Evolutionary conservation across 2,329 filamentous ascomycete genomes (phyloP).

Genomic region (Colletotrichum eremochloae): DNA sequence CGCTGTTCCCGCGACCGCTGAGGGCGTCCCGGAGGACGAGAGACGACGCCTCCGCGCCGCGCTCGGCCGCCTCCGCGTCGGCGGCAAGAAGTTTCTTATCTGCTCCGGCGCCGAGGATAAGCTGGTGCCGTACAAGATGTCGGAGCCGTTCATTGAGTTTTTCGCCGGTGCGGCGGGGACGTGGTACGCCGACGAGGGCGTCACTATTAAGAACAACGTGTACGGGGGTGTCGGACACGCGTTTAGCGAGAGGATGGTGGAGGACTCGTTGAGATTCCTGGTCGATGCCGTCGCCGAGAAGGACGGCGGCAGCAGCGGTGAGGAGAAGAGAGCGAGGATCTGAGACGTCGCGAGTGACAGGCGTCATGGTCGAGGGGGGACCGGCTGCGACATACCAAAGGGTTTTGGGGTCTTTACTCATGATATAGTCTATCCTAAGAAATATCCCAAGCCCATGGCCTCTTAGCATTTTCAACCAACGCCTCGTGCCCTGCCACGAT

Average conservation of each 20-base stretch:
- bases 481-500: conserved; percentile 54
- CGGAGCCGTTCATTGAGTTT: conserved; percentile 71
- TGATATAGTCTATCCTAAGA: not conserved
- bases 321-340: conserved; percentile 49
- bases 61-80: conserved; percentile 61
- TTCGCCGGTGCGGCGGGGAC: conserved; percentile 67
- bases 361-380: not conserved
- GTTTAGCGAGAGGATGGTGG: conserved; percentile 77
- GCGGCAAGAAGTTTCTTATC: conserved; percentile 74
- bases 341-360: conserved; percentile 16
- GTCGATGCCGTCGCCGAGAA: conserved; percentile 58
- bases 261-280: conserved; percentile 75
- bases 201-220: conserved; percentile 74
- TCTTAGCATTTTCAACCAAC: conserved; percentile 53
- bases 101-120: conserved; percentile 77
- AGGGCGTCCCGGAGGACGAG: conserved; percentile 52
- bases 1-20: conserved; percentile 46
- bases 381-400: not conserved
- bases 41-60: conserved; percentile 59
- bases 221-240: conserved; percentile 78
- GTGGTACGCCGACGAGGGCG: conserved; percentile 68
- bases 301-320: conserved; percentile 41
- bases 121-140: conserved; percentile 76
- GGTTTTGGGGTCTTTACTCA: not conserved
- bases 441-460: conserved; percentile 55